These are phyloP conservation scores for Penicillium lividum DNA, from an alignment of 495 filamentous ascomycete species.

Conservation along the genomic window DNA sequence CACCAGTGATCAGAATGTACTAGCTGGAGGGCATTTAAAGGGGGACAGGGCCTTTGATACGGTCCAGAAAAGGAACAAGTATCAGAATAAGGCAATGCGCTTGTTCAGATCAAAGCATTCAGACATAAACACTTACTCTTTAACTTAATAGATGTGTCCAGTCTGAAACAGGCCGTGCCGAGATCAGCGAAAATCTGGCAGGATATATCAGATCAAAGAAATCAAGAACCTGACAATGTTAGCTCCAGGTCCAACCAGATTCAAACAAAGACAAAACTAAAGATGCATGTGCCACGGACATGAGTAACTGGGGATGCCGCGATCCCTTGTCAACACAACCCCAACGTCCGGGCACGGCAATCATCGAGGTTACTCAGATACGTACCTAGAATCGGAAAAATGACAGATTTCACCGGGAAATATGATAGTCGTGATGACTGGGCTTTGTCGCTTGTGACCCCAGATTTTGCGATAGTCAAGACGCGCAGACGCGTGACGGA, in stretches of 20 bases:
- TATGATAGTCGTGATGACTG: not conserved
- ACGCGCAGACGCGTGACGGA: conserved; percentile 36
- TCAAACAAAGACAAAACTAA: not conserved
- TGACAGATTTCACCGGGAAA: not conserved
- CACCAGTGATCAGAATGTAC: no score
- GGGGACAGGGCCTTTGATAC: not conserved
- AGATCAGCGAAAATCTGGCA: not conserved
- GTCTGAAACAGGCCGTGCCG: not conserved
- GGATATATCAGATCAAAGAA: not conserved
- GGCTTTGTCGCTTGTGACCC: conserved; percentile 23
- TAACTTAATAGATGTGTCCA: not conserved
- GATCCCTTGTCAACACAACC: not conserved
- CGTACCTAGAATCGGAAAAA: not conserved
- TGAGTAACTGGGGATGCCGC: not conserved
- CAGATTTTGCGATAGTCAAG: conserved; percentile 15
- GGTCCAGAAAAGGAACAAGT: not conserved
- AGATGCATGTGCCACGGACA: not conserved
- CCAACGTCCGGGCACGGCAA: not conserved
- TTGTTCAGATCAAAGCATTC: not conserved
- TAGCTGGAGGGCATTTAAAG: no score
- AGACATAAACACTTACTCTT: not conserved
- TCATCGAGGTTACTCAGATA: not conserved
- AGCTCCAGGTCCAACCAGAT: not conserved
- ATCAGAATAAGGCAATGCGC: not conserved
- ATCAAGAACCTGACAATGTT: not conserved